Conservation (phyloP, 2,329 filamentous ascomycete species). For the Xylaria sp. region DNA sequence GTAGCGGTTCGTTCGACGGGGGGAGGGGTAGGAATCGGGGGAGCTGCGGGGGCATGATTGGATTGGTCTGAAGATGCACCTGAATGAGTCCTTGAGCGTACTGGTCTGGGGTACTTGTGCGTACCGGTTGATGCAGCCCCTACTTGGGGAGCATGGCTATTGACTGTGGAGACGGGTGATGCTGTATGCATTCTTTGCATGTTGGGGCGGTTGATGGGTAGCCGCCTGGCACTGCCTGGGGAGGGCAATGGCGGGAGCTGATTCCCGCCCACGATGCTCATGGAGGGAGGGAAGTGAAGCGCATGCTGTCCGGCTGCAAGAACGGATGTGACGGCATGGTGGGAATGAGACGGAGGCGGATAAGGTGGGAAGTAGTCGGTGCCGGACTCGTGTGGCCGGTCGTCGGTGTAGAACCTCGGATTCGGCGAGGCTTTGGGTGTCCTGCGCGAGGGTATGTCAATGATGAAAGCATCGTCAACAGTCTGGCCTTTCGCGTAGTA, state of each 20-base stretch:
- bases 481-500: slow-evolving; percentile 89
- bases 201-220: slow-evolving; percentile 57
- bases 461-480: slow-evolving; percentile 88
- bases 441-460: slow-evolving; percentile 81
- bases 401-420: slow-evolving; percentile 49
- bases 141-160: slow-evolving; percentile 53
- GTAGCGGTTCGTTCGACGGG: slow-evolving; percentile 69
- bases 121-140: slow-evolving; percentile 52
- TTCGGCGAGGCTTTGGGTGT: slow-evolving; percentile 83
- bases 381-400: slow-evolving; percentile 51
- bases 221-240: slow-evolving; percentile 72
- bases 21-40: slow-evolving; percentile 61
- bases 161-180: slow-evolving; percentile 74
- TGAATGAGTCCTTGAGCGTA: slow-evolving; percentile 69
- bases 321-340: slow-evolving; percentile 46
- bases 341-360: slow-evolving; percentile 43
- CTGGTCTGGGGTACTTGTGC: slow-evolving; percentile 56
- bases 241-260: slow-evolving; percentile 85
- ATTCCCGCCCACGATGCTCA: slow-evolving; percentile 83
- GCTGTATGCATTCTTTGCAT: slow-evolving; percentile 78
- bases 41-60: slow-evolving; percentile 59
- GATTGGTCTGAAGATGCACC: slow-evolving; percentile 65
- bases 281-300: slow-evolving; percentile 68
- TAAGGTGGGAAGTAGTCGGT: slow-evolving; percentile 53
- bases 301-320: slow-evolving; percentile 44